Evolutionary conservation across 768 basidiomycete genomes (phyloP).

Genomic region (Pisolithus orientalis): DNA sequence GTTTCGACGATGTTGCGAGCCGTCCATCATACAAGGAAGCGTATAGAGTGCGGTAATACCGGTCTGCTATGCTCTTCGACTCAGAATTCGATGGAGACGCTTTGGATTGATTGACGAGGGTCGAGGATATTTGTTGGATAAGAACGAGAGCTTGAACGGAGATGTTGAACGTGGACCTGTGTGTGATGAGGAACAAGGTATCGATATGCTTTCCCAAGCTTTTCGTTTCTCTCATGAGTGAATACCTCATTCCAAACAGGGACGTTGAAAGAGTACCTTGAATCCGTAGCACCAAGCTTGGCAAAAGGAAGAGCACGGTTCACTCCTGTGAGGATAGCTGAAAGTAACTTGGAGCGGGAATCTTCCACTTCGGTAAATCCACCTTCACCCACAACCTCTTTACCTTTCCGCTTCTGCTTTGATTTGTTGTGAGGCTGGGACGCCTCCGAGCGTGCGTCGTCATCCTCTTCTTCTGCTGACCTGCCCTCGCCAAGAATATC

Average conservation of each 20-base stretch:
- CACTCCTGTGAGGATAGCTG: constrained; percentile 88
- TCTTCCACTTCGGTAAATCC: constrained; percentile 76
- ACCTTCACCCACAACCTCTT: constrained; percentile 49
- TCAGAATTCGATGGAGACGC: constrained; percentile 34
- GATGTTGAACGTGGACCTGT: constrained; percentile 94
- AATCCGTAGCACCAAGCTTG: constrained; percentile 62
- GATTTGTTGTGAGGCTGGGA: constrained; percentile 9
- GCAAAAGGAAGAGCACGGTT: constrained; percentile 95
- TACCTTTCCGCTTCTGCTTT: constrained; percentile 25
- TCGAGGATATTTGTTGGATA: constrained; percentile 74
- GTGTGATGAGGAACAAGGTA: constrained; percentile 91
- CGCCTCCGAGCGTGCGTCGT: constrained; percentile 30
- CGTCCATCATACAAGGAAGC: constrained; percentile 82
- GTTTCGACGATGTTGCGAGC: constrained; percentile 78
- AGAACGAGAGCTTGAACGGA: constrained; percentile 88
- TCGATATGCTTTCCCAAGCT: constrained; percentile 86
- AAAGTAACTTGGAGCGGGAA: constrained; percentile 72
- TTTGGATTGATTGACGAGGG: constrained; percentile 38
- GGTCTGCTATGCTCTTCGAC: constrained; percentile 48
- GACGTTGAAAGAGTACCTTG: constrained; percentile 41
- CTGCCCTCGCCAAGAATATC: constrained; percentile 70
- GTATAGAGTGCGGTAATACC: constrained; percentile 83
- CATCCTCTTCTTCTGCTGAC: constrained; percentile 15
- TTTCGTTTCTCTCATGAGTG: neutral
- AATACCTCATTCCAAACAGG: neutral